Evolutionary conservation across 768 basidiomycete genomes (phyloP), one percentile per base, ranked within the genome.

Genomic region (Naematelia encephala): DNA sequence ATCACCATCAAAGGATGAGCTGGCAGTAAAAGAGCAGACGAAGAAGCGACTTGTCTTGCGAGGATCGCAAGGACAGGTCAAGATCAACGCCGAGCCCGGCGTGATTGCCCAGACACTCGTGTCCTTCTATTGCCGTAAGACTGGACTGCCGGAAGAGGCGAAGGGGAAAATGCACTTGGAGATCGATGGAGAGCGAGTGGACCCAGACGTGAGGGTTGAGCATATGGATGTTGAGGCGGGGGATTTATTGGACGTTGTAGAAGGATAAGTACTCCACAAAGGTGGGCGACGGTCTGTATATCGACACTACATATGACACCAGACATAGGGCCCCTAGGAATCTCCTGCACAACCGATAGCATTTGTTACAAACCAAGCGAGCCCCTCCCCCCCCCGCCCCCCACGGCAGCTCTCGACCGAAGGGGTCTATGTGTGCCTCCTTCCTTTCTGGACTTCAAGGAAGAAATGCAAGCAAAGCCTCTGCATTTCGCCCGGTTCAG

Each of bases 131-230:
- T 50, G 49, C 26, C n/a, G 14, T 16, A 50, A 50, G n/a, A 28
- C 25, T 16, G 49, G 49, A 50, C 25, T 19, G 26, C n/a, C 4
- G n/a, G 28, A 8, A n/a, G n/a, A 16, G n/a, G 21, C n/a, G 22
- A 57, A 57, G 39, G 44, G 10, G 39, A 52, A 39, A 4, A 23
- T 64, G 8, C 22, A 28, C 34, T 34, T 64, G 16, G 39, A 25
- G 16, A 57, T 60, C 19, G 63, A 64, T 50, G 63, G 63, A 4
- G 63, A 64, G 43, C 30, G 23, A 5, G 21, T 56, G 16, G 54
- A 55, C 5, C n/a, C 44, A 3, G 59, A 43, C 26, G 27, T 11
- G 11, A 30, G 30, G 19, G 43, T 64, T 21, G 56, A 56, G 45
- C 55, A 61, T 19, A 2, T 50, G n/a, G 49, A 50, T 50, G 22